A percentile compares a stretch with the other conserved stretches of the same genome.
These are phyloP conservation scores for Tremellales sp. DNA, from an alignment of 1,284 basidiomycete species.

Conservation along the genomic window DNA sequence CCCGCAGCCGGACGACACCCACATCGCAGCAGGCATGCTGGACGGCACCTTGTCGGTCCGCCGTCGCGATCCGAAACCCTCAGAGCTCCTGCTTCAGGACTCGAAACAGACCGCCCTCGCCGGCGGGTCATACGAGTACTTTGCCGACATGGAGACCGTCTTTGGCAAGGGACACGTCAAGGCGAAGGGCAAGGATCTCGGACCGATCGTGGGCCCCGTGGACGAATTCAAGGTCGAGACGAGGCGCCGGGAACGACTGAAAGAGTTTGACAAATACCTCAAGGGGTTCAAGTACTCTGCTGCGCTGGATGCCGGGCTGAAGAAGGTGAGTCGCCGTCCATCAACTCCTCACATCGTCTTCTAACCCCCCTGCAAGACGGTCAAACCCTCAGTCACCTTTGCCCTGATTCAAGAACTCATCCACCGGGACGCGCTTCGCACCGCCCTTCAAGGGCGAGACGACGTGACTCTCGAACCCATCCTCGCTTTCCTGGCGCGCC, in stretches of 20 bases:
- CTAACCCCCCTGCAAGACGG: conserved; percentile 38
- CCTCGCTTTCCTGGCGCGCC: conserved; percentile 74
- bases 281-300: conserved; percentile 94
- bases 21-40: conserved; percentile 92
- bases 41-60: conserved; percentile 92
- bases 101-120: conserved; percentile 53
- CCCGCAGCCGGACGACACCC: conserved; percentile 84
- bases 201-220: conserved; percentile 54
- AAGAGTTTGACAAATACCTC: conserved; percentile 82
- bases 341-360: not conserved
- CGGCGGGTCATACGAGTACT: conserved; percentile 66
- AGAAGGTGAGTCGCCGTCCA: conserved; percentile 58
- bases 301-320: conserved; percentile 83
- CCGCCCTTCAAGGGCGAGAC: conserved; percentile 84
- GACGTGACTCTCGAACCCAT: conserved; percentile 92
- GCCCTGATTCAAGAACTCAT: conserved; percentile 90
- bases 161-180: conserved; percentile 61
- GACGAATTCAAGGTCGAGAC: conserved; percentile 74
- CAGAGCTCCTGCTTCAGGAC: conserved; percentile 55
- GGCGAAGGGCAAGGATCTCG: conserved; percentile 52
- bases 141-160: conserved; percentile 58
- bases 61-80: conserved; percentile 70
- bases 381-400: conserved; percentile 80
- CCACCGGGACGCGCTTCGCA: conserved; percentile 81
- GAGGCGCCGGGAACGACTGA: conserved; percentile 67